These are phyloP conservation scores for Ciborinia camelliae DNA, from an alignment of 2,329 filamentous ascomycete genomes.

Conservation along the genomic window DNA sequence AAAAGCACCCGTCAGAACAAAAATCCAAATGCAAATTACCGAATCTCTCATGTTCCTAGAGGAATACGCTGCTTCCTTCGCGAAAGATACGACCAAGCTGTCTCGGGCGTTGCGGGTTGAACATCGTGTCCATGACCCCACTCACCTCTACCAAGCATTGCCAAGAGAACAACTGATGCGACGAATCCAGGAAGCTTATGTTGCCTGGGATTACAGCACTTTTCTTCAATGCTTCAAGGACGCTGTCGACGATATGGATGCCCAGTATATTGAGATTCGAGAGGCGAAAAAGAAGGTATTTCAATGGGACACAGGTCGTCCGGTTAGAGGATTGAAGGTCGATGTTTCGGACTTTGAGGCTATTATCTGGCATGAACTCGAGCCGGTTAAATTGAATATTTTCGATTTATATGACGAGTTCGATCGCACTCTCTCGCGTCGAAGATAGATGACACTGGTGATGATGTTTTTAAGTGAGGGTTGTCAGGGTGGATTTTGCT, in stretches of 20 bases:
- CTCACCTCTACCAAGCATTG: background rate
- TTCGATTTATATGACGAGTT: background rate
- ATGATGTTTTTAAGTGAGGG: background rate
- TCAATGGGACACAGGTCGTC: background rate
- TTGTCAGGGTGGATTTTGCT: accelerated
- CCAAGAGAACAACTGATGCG: background rate
- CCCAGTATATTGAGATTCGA: background rate
- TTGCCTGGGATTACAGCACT: background rate
- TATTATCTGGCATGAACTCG: background rate
- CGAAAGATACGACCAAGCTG: background rate
- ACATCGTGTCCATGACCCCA: background rate
- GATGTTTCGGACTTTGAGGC: background rate
- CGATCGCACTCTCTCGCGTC: too few species aligned
- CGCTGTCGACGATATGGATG: background rate
- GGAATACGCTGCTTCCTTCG: background rate
- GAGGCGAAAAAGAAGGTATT: background rate
- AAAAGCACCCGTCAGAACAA: background rate
- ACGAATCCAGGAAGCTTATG: background rate
- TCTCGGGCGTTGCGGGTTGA: background rate
- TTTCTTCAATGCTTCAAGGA: background rate
- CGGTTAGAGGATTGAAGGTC: background rate
- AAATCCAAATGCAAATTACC: background rate
- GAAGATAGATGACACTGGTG: background rate
- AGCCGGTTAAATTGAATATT: background rate
- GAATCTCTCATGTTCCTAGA: background rate